Evolutionary conservation across 352 stramenopile genomes (phyloP).

Genomic region (Phytophthora rubi): DNA sequence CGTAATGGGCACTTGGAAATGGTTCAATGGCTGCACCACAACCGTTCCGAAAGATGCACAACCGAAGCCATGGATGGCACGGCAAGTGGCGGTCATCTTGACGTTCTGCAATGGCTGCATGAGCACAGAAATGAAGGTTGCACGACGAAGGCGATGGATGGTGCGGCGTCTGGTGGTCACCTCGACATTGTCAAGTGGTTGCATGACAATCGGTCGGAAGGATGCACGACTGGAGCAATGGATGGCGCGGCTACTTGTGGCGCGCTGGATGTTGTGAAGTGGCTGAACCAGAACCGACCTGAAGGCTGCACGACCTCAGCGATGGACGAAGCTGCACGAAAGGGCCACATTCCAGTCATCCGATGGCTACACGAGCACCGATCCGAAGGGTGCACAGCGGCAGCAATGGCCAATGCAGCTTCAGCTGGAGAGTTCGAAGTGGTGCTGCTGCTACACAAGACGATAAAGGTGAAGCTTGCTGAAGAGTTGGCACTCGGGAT

Average conservation of each 20-base stretch:
- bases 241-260: background rate
- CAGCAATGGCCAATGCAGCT: background rate
- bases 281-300: background rate
- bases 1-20: slow-evolving; percentile 1
- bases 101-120: slow-evolving; percentile 1
- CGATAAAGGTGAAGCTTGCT: background rate
- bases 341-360: background rate
- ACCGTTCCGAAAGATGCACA: background rate
- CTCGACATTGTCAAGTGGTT: slow-evolving; percentile 5
- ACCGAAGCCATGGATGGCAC: background rate
- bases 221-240: slow-evolving; percentile 2
- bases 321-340: background rate
- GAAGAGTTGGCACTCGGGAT: background rate
- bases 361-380: background rate
- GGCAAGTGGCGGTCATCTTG: background rate
- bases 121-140: background rate
- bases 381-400: background rate
- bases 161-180: slow-evolving; percentile 4
- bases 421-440: slow-evolving; percentile 7
- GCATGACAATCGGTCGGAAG: background rate
- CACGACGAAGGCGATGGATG: background rate
- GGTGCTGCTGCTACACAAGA: slow-evolving; percentile 1
- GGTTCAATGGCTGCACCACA: background rate
- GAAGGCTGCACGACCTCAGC: background rate
- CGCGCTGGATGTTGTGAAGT: background rate